These are phyloP conservation scores for Neurospora cerealis DNA, from an alignment of 495 filamentous ascomycete genomes.

Conservation along the genomic window DNA sequence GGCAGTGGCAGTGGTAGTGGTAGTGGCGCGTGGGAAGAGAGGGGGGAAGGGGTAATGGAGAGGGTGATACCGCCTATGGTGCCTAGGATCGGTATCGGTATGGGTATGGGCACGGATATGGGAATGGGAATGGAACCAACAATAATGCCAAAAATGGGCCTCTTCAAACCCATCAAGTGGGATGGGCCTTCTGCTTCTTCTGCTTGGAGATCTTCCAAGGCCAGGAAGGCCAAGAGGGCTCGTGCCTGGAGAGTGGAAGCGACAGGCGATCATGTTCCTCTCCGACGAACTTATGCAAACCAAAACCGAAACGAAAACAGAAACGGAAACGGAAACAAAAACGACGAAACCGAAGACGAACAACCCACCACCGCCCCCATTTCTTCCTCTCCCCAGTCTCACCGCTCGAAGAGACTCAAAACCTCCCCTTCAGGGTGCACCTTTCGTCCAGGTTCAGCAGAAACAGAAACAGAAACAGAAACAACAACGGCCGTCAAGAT, in stretches of 20 bases:
- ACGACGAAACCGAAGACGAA: not conserved
- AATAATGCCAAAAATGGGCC: not conserved
- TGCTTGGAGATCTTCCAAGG: not conserved
- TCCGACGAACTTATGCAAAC: not conserved
- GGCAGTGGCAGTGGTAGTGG: not conserved
- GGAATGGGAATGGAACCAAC: not conserved
- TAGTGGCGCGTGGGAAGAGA: not conserved
- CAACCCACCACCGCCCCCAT: not conserved
- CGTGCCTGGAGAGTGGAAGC: not conserved
- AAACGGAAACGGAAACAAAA: not conserved
- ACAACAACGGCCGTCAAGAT: not conserved
- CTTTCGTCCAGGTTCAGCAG: not conserved
- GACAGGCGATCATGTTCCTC: rapidly evolving
- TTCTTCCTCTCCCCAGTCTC: not conserved
- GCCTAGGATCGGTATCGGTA: not conserved
- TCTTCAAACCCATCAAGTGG: not conserved
- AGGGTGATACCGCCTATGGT: not conserved
- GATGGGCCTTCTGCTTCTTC: not conserved
- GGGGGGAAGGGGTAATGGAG: not conserved
- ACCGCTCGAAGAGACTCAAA: not conserved
- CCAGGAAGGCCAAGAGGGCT: too few species aligned
- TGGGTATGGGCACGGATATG: not conserved
- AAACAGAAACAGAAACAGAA: not conserved
- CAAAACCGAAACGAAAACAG: not conserved
- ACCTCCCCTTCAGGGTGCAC: not conserved